Conservation (phyloP, 768 basidiomycete genomes). For the Gloeostereum incarnatum region DNA sequence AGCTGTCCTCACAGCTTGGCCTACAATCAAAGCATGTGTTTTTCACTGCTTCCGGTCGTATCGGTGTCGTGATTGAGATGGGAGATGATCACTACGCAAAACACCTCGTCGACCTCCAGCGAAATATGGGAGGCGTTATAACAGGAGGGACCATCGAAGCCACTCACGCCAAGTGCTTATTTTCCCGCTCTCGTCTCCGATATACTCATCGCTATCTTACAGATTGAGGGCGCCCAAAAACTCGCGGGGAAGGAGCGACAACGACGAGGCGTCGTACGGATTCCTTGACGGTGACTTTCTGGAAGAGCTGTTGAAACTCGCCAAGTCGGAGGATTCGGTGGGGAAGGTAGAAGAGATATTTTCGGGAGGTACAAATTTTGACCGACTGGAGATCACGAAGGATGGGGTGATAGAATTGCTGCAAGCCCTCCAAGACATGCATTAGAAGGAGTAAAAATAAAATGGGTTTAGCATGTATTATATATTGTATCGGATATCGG, state of each 20-base stretch:
- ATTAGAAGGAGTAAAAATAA: too few relatives aligned
- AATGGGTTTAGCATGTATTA: too few relatives aligned
- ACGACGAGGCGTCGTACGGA: slow-evolving; percentile 48
- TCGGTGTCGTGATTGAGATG: slow-evolving; percentile 64
- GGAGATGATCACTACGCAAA: slow-evolving; percentile 38
- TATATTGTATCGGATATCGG: too few relatives aligned
- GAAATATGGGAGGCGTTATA: slow-evolving; percentile 53
- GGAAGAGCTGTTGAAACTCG: slow-evolving; percentile 48
- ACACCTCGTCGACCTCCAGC: slow-evolving; percentile 60
- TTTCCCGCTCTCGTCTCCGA: neutral
- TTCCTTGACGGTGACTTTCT: slow-evolving; percentile 89
- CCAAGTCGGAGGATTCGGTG: slow-evolving; percentile 5
- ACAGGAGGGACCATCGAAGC: slow-evolving; percentile 43
- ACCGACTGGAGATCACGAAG: too few relatives aligned
- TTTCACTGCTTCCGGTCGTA: slow-evolving; percentile 71
- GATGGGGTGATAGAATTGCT: too few relatives aligned
- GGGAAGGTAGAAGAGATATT: slow-evolving; percentile 1
- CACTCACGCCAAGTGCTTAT: slow-evolving; percentile 49
- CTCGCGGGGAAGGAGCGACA: slow-evolving; percentile 45
- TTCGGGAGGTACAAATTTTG: neutral
- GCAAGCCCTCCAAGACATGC: too few relatives aligned
- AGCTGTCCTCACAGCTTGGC: slow-evolving; percentile 27
- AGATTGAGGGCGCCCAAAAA: slow-evolving; percentile 70
- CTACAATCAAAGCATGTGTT: slow-evolving; percentile 58
- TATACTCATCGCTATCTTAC: slow-evolving; percentile 3